Base-by-base conservation (phyloP, 805 yeast species). In the Metschnikowia drakensbergensis region DNA sequence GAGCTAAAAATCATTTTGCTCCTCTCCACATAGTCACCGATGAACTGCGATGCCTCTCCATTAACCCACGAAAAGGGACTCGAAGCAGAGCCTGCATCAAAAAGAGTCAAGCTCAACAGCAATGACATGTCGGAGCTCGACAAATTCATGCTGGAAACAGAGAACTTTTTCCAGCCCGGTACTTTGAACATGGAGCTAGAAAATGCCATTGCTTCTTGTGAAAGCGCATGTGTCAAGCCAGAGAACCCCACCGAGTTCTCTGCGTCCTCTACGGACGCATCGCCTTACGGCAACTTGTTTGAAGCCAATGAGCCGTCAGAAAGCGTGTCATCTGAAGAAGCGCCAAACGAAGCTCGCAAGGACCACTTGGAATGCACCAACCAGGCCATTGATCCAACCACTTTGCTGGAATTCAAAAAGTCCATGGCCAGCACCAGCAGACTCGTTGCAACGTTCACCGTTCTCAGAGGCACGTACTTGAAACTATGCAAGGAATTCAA, bases 401-500 rank as follows among this genome's bases (percentile, higher is more conserved):
- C 66, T 10, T 48, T 63, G 22, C 46, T 49, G 23, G 46, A 53
- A 25, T 40, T 63, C 37, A 63, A 63, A 45, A 47, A 49, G 34
- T 54, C 61, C n/a, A 63, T 63, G 65, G 52, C 60, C 28, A 50
- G 59, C 31, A 55, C 54, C 39, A 60, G 65, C 49, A 60, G 62
- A 42, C 55, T 67, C 34, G 57, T 65, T 25, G 61, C 65, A 4
- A 62, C 68, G 2, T 68, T 63, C 57, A 64, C 72, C 3, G 59
- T 68, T 2, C 60, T 68, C 43, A 65, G 65, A 45, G 55, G 63
- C 3, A 67, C 73, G 4, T 68, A 68, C 53, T 55, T 68, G 50
- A 68, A 68, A 53, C 63, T 68, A 44, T 68, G 73, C 54, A 67
- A 65, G 46, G 73, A 68, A 47, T 68, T 68, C 61, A 68, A 68